These are phyloP conservation scores for Aquilaria agallochum DNA, from an alignment of 441 rosid species.

Conservation along the genomic window DNA sequence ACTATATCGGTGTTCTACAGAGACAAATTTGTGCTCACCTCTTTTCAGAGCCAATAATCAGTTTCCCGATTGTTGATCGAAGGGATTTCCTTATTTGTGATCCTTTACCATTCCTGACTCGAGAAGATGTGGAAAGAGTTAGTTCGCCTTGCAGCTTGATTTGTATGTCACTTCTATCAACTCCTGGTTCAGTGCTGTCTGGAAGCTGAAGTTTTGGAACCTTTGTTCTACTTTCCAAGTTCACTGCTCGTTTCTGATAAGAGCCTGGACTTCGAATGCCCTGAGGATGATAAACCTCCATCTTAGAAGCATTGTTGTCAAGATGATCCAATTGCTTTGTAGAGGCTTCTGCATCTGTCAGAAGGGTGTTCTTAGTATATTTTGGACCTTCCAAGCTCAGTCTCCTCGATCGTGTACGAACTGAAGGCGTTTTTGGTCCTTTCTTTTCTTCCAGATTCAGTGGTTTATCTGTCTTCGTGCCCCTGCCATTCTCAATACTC, in stretches of 20 bases:
- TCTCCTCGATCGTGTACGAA: conserved; percentile 42
- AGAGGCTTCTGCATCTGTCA: conserved; percentile 29
- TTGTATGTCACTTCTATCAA: conserved; percentile 41
- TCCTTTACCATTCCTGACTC: conserved; percentile 45
- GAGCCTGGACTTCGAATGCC: conserved; percentile 60
- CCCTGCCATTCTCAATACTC: conserved; percentile 63
- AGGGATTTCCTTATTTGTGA: conserved; percentile 83
- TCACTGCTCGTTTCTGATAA: conserved; percentile 29
- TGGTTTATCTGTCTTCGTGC: conserved; percentile 34
- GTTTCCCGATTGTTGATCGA: conserved; percentile 74
- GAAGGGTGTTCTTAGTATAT: conserved; percentile 26
- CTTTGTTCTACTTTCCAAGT: conserved; percentile 37
- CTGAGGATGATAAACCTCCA: conserved; percentile 31
- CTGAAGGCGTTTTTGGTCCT: conserved; percentile 45
- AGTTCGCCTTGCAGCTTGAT: conserved; percentile 26
- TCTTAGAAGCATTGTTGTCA: conserved; percentile 23
- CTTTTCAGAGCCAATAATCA: conserved; percentile 84
- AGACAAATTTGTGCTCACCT: conserved; percentile 33
- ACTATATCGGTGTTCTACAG: too few species aligned
- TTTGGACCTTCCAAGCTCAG: conserved; percentile 68
- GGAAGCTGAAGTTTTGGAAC: conserved; percentile 47
- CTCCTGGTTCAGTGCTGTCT: conserved; percentile 50
- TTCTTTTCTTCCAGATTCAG: conserved; percentile 36
- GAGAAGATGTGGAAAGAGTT: conserved; percentile 38
- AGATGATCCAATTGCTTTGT: conserved; percentile 22